Conservation (phyloP, 495 filamentous ascomycete species). For the Aspergillus cristatus region DNA sequence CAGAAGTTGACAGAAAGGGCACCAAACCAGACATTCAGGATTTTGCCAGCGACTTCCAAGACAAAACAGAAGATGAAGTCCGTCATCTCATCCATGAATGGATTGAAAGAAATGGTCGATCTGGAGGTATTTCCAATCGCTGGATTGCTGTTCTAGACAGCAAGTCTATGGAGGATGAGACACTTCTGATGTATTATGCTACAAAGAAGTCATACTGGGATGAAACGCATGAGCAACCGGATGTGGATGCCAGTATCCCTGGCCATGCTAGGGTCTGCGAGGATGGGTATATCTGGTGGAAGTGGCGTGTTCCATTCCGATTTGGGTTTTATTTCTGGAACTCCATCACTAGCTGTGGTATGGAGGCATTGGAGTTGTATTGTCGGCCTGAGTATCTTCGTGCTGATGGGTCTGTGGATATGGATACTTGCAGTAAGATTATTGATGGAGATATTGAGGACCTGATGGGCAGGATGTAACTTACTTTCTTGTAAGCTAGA, state of each 20-base stretch:
- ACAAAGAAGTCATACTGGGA: neutral
- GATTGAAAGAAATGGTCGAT: neutral
- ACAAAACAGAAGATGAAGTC: neutral
- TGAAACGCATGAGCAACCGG: neutral
- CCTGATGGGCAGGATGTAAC: neutral
- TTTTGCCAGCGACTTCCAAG: neutral
- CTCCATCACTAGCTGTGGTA: neutral
- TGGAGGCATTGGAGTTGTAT: neutral
- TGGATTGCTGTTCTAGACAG: neutral
- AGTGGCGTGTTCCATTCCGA: neutral
- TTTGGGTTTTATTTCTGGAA: neutral
- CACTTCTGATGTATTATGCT: neutral
- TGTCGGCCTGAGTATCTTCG: neutral
- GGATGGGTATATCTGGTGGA: neutral
- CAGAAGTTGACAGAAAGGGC: neutral
- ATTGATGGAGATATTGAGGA: neutral
- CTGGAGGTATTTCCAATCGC: neutral
- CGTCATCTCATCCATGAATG: neutral
- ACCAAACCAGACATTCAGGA: neutral
- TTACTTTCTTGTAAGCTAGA: too few relatives aligned
- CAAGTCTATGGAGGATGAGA: neutral
- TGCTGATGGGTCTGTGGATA: neutral
- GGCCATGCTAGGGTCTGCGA: neutral
- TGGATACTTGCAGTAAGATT: neutral
- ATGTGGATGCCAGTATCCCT: neutral